phyloP scores from a whole-genome alignment of 2,329 filamentous ascomycete genomes.

The Neofusicoccum ribis region DNA sequence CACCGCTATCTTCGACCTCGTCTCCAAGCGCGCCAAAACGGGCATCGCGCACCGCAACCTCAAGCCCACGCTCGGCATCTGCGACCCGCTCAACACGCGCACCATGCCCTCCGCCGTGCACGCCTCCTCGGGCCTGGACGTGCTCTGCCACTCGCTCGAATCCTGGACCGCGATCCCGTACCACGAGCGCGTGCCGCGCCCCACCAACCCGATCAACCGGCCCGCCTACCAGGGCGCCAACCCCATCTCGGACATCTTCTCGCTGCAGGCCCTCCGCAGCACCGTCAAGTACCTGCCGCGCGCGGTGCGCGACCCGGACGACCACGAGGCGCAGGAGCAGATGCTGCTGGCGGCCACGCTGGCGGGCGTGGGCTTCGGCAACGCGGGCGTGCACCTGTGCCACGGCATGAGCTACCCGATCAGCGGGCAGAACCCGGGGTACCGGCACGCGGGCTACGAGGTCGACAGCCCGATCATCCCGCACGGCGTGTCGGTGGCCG shows the following conservation, averaged over 20 bases:
- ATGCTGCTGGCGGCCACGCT: constrained; percentile 95
- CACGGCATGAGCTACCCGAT: constrained; percentile 98
- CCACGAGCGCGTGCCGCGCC: constrained; percentile 78
- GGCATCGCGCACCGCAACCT: constrained; percentile 93
- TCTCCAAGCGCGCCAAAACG: constrained; percentile 87
- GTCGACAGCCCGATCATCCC: constrained; percentile 80
- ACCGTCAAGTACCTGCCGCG: constrained; percentile 93
- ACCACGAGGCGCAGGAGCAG: constrained; percentile 87
- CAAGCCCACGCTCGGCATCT: constrained; percentile 91
- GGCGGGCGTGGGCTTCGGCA: constrained; percentile 94
- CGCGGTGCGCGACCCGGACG: constrained; percentile 82
- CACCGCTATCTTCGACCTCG: constrained; percentile 96
- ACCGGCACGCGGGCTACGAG: constrained; percentile 84
- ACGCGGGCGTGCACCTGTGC: constrained; percentile 89
- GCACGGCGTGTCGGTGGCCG: constrained; percentile 92
- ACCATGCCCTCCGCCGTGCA: constrained; percentile 96
- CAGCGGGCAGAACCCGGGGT: constrained; percentile 89
- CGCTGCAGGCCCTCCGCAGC: constrained; percentile 75
- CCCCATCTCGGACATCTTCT: constrained; percentile 97
- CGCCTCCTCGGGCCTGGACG: constrained; percentile 87
- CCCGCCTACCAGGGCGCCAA: constrained; percentile 97
- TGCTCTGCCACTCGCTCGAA: constrained; percentile 92
- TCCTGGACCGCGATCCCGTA: constrained; percentile 98
- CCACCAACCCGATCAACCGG: constrained; percentile 82
- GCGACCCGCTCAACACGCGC: constrained; percentile 81